These are phyloP conservation scores for Picocystis sp. DNA, from an alignment of 163 green algal genomes.

Conservation along the genomic window DNA sequence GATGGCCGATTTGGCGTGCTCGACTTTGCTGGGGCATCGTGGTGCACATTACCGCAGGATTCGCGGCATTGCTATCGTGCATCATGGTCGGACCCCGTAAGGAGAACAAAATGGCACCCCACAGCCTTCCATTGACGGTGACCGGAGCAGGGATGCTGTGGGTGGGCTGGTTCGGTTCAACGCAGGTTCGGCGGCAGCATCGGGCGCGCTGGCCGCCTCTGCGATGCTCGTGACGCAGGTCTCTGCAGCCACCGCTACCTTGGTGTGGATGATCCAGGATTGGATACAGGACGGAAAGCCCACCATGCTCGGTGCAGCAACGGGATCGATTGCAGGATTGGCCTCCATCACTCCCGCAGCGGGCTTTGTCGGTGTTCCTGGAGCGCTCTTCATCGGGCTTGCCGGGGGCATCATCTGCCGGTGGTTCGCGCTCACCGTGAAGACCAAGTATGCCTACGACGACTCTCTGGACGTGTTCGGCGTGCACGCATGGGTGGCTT, in stretches of 20 bases:
- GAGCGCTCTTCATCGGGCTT: conserved; percentile 13
- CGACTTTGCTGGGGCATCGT: conserved; percentile 29
- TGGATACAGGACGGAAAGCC: conserved; percentile 10
- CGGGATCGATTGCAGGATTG: conserved; percentile 16
- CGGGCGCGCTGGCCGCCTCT: conserved; percentile 9
- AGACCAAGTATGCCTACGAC: conserved; percentile 23
- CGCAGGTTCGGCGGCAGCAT: conserved; percentile 12
- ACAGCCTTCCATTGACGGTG: conserved; percentile 16
- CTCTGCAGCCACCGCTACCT: conserved; percentile 9
- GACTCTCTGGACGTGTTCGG: conserved; percentile 23
- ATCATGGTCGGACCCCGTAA: conserved; percentile 16
- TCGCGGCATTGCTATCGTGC: conserved; percentile 11
- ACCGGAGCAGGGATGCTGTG: conserved; percentile 24
- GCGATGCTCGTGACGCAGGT: conserved; percentile 19
- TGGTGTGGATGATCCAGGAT: conserved; percentile 16
- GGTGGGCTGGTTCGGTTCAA: conserved; percentile 30
- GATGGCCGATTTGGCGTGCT: conserved; percentile 16
- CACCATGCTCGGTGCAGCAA: conserved; percentile 4
- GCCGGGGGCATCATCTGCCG: conserved; percentile 16
- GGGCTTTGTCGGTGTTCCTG: conserved; percentile 15
- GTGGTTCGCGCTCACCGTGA: conserved; percentile 15
- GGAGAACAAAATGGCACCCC: conserved; percentile 13
- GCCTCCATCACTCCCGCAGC: conserved; percentile 18
- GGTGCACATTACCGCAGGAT: conserved; percentile 24
- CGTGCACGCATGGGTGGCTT: conserved; percentile 27